phyloP scores from a whole-genome alignment of 1,139 yeast species.

The Groenewaldozyma sp. region DNA sequence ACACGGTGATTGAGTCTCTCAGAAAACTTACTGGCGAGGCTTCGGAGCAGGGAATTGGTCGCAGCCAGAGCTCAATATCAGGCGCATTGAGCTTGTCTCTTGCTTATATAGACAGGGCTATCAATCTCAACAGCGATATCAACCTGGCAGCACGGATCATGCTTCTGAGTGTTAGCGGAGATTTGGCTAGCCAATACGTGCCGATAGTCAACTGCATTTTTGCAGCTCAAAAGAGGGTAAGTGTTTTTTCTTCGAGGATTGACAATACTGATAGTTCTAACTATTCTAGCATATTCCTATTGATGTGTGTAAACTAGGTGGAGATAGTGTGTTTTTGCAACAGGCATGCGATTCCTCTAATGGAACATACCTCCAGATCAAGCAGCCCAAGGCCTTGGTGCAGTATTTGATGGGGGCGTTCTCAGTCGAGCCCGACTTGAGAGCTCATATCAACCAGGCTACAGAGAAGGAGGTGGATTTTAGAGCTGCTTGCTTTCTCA shows the following conservation, averaged over 20 bases:
- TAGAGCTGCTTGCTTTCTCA: slow-evolving; percentile 86
- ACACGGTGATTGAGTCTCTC: slow-evolving; percentile 57
- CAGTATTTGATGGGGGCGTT: slow-evolving; percentile 59
- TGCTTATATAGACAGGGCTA: slow-evolving; percentile 64
- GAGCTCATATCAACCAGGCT: slow-evolving; percentile 69
- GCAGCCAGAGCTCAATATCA: slow-evolving; percentile 44
- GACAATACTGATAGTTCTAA: too few relatives aligned
- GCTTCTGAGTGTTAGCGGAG: slow-evolving; percentile 67
- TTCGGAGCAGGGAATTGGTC: slow-evolving; percentile 16
- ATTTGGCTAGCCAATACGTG: slow-evolving; percentile 72
- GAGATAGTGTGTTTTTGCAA: slow-evolving; percentile 74
- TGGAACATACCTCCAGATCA: slow-evolving; percentile 72
- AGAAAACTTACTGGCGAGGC: slow-evolving; percentile 38
- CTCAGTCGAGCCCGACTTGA: slow-evolving; percentile 72
- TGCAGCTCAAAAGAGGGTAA: slow-evolving; percentile 79
- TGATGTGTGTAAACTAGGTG: slow-evolving; percentile 80
- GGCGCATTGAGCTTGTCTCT: slow-evolving; percentile 77
- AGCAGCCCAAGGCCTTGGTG: slow-evolving; percentile 68
- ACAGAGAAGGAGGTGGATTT: slow-evolving; percentile 84
- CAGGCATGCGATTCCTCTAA: slow-evolving; percentile 95
- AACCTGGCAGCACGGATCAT: slow-evolving; percentile 59
- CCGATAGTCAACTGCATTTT: slow-evolving; percentile 94
- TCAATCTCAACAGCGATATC: slow-evolving; percentile 17
- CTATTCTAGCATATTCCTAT: slow-evolving; percentile 52
- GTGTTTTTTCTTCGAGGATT: too few relatives aligned